phyloP scores from a whole-genome alignment of 1,284 basidiomycete species.

The Melanopsichium pennsylvanicum region DNA sequence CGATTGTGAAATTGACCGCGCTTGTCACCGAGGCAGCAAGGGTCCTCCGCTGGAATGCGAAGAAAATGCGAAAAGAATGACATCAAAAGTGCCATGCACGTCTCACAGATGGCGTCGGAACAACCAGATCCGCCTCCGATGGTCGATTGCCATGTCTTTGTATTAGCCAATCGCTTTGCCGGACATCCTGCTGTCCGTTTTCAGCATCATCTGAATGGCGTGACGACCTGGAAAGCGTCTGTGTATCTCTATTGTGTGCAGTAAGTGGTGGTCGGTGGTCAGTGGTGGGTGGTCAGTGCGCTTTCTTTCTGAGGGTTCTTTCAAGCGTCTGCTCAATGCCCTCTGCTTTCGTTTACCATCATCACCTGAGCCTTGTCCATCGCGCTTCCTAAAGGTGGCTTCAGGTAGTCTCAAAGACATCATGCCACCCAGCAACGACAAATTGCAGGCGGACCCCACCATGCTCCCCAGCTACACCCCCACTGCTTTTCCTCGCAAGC shows the following conservation, averaged over 20 bases:
- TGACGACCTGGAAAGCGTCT: too few relatives aligned
- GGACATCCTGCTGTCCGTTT: background rate
- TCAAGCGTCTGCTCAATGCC: background rate
- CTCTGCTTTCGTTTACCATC: background rate
- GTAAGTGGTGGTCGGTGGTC: too few relatives aligned
- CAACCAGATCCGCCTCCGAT: conserved; percentile 14
- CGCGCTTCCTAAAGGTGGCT: background rate
- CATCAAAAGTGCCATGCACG: conserved; percentile 7
- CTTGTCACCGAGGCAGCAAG: background rate
- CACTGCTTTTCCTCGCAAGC: conserved; percentile 9
- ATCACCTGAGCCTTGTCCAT: background rate
- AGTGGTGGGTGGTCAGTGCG: too few relatives aligned
- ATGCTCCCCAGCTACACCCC: conserved; percentile 29
- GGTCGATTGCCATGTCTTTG: background rate
- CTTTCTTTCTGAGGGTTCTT: too few relatives aligned
- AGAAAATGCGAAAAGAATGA: background rate
- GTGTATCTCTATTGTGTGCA: too few relatives aligned
- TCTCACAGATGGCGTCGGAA: conserved; percentile 26
- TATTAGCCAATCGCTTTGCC: conserved; percentile 16
- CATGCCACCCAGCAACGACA: background rate
- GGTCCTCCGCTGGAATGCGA: background rate
- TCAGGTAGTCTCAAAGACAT: too few relatives aligned
- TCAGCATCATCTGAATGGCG: background rate
- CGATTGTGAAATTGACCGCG: conserved; percentile 1
- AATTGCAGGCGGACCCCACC: conserved; percentile 6